Base-by-base conservation (phyloP, 129 eudicot species). In the Ambrosia trifida region DNA sequence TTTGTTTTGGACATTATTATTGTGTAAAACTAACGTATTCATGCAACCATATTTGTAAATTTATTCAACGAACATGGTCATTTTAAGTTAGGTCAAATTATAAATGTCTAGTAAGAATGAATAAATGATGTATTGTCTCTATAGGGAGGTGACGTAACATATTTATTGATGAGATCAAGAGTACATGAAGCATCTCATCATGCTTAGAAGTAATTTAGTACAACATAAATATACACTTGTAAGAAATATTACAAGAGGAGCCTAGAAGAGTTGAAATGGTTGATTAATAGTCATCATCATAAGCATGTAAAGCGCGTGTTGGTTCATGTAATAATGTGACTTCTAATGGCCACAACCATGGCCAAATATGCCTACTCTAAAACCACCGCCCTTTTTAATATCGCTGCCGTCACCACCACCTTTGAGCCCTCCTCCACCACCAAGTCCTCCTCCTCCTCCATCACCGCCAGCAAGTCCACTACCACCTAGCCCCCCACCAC, bases 301-400 rank as follows among this genome's bases (percentile, higher is more conserved):
- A 32, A 40, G 40, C 63, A 2, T 56, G 10, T 10, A 19, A 65
- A 12, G 11, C 65, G 40, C 7, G 9, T 0, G 9, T 3, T 11
- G 16, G 35, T 46, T 18, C 4, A 16, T 49, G 51, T 58, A 19
- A 14, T 14, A 19, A 24, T 14, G 54, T 35, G 3, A 30, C 13
- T 68, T 13, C 46, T 76, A 76, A 50, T 76, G 64, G n/a, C 75
- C 78, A 10, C 69, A 69, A 3, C 61, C 76, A 60, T 14, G 59
- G 0, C 73, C 72, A 36, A 63, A 61, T 14, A 47, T 41, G 16
- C 75, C 74, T 2, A 50, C 51, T 1, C 63, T 49, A 17, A 43
- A 0, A 3, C 70, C 70, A 2, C 31, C 36, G 10, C 69, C 72
- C 5, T 5, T 38, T 3, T 32, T 58, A 5, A 35, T 4, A 3